These are phyloP conservation scores for Theobroma grandiflorum DNA, from an alignment of 441 rosid species.

Conservation along the genomic window DNA sequence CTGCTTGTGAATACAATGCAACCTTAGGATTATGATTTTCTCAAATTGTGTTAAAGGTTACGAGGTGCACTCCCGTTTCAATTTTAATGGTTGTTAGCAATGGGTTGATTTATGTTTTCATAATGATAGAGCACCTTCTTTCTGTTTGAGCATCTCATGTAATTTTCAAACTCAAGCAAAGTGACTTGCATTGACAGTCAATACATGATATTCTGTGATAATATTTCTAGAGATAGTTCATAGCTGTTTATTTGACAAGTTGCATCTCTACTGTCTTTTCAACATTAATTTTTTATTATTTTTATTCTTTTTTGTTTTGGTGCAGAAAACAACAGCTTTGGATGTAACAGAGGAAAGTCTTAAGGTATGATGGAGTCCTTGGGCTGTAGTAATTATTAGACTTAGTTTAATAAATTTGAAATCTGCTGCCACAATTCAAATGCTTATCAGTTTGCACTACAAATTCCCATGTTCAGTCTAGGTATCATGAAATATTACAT, in stretches of 20 bases:
- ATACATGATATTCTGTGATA: not conserved
- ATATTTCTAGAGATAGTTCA: slow-evolving; percentile 14
- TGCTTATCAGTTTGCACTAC: not conserved
- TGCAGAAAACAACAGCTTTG: slow-evolving; percentile 82
- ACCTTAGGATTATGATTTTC: not conserved
- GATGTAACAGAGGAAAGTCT: slow-evolving; percentile 80
- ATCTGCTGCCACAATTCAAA: not conserved
- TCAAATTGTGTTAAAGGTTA: not conserved
- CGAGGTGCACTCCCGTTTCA: not conserved
- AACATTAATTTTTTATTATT: not conserved
- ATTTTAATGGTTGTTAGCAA: not conserved
- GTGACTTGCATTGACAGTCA: not conserved
- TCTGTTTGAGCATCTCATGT: not conserved
- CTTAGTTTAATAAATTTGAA: slow-evolving; percentile 4
- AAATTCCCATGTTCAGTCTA: not conserved
- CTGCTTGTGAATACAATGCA: not conserved
- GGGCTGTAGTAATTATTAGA: slow-evolving; percentile 21
- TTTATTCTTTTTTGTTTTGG: slow-evolving; percentile 26
- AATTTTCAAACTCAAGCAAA: not conserved
- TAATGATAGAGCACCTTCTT: not conserved
- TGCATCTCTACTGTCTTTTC: slow-evolving; percentile 5
- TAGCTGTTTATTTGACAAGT: not conserved
- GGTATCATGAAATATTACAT: not conserved
- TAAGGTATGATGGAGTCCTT: slow-evolving; percentile 54
- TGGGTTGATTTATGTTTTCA: not conserved